A percentile compares a stretch with the other conserved stretches of the same genome.
These are phyloP conservation scores for Metarhizium brunneum DNA, from an alignment of 2,329 filamentous ascomycete species.

Conservation along the genomic window DNA sequence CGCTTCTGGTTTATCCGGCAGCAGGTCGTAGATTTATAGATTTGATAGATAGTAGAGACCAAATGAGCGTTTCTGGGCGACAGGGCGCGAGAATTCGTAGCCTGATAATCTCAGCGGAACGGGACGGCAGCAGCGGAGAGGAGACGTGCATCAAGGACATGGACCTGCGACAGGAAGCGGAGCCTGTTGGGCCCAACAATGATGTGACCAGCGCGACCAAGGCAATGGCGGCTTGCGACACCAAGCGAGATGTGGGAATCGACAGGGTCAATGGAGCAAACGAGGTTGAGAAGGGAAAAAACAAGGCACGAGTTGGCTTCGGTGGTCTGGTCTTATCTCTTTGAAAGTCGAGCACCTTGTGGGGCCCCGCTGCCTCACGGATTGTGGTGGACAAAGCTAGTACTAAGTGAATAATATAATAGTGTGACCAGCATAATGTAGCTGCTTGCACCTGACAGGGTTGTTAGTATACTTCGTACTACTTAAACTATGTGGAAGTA, in stretches of 20 bases:
- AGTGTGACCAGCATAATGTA: no score
- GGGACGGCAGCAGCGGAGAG: neutral
- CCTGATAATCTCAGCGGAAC: neutral
- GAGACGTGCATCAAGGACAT: neutral
- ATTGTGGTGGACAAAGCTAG: no score
- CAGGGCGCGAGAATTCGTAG: neutral
- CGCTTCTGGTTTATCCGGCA: neutral
- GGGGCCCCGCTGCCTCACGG: no score
- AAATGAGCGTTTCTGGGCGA: neutral
- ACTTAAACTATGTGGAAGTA: no score
- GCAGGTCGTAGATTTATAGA: neutral
- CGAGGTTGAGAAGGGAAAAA: neutral
- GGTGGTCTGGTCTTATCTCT: no score
- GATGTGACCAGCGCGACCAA: conserved; percentile 1
- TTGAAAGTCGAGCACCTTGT: no score
- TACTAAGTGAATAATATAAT: no score
- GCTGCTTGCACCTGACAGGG: no score
- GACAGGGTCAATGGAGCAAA: neutral
- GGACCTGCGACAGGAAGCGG: neutral
- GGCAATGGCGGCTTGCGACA: neutral
- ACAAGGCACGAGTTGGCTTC: neutral
- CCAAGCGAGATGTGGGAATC: neutral
- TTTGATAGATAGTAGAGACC: neutral
- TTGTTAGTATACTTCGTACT: no score
- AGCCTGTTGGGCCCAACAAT: neutral